Evolutionary conservation across 768 basidiomycete genomes (phyloP), one percentile per base, ranked within the genome.

Genomic region (Agrocybe chaxingu): DNA sequence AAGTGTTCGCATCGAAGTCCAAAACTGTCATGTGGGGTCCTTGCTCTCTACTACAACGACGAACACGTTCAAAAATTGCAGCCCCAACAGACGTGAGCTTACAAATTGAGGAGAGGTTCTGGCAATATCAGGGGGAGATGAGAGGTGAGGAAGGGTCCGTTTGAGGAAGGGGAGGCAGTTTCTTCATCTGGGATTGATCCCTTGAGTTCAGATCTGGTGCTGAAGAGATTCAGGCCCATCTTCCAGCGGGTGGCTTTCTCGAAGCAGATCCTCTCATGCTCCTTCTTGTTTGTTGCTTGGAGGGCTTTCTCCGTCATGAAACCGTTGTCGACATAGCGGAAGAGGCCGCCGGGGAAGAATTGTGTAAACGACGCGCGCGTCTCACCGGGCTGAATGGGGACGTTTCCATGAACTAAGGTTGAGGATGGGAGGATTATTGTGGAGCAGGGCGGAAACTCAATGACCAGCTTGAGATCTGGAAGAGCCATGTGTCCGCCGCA

Each of bases 371-470:
- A n/a, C 12, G 30, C 4, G 4, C 32, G 13, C 10, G 8, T n/a
- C 19, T 50, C 48, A 13, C 33, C 29, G 19, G 12, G 12, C 12
- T 24, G 24, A 16, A 50, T 30, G 3, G 24, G 32, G n/a, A 37
- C 42, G 18, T 50, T 50, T 9, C 40, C 31, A 36, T 50, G 48
- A 8, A 37, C 16, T 5, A 50, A 24, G 13, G 41, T 35, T 2
- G 48, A 39, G 19, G 48, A 50, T 10, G 48, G 48, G 13, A 50
- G 35, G 31, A 50, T 29, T 13, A 50, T 50, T 5, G 40, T 33
- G 3, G 40, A 50, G 3, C 48, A 13, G 9, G 40, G 32, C 2
- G 41, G 48, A n/a, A 50, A 50, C 33, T 50, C 48, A 8, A 50
- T 43, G 30, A 50, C 40, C 9, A 50, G 29, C 31, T 37, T 24